phyloP scores from a whole-genome alignment of 179 eudicot species.

The Pouteria campechiana region DNA sequence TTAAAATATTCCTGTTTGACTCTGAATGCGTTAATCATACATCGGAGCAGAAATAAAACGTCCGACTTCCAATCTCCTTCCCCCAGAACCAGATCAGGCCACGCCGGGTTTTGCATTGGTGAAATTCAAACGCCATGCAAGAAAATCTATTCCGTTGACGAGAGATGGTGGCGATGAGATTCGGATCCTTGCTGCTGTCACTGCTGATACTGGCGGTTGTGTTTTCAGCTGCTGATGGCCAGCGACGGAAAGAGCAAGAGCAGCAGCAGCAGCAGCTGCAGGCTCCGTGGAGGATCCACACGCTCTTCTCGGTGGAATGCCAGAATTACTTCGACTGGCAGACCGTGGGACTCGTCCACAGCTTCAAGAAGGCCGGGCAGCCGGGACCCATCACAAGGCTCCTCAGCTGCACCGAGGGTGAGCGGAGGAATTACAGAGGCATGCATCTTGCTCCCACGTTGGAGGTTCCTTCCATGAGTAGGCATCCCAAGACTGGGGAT shows the following conservation, averaged over 20 bases:
- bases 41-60: too few species aligned
- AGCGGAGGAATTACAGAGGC: constrained; percentile 54
- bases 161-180: constrained; percentile 2
- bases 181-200: constrained; percentile 6
- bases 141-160: too few species aligned
- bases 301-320: constrained; percentile 89
- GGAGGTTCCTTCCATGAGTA: constrained; percentile 94
- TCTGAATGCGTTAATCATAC: too few species aligned
- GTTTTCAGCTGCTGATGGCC: constrained; percentile 7
- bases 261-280: too few species aligned
- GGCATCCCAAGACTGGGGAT: constrained; percentile 86
- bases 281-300: constrained; percentile 70
- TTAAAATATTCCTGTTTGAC: too few species aligned
- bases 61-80: too few species aligned
- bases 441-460: constrained; percentile 90
- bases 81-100: too few species aligned
- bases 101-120: too few species aligned
- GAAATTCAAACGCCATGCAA: too few species aligned
- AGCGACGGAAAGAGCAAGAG: constrained; percentile 16
- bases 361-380: constrained; percentile 61
- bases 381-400: constrained; percentile 92
- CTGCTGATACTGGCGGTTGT: constrained; percentile 5
- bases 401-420: constrained; percentile 86
- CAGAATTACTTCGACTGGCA: constrained; percentile 97
- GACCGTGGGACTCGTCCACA: constrained; percentile 85